Conservation (phyloP, 805 yeast species). For the Schwanniomyces vanrijiae region DNA sequence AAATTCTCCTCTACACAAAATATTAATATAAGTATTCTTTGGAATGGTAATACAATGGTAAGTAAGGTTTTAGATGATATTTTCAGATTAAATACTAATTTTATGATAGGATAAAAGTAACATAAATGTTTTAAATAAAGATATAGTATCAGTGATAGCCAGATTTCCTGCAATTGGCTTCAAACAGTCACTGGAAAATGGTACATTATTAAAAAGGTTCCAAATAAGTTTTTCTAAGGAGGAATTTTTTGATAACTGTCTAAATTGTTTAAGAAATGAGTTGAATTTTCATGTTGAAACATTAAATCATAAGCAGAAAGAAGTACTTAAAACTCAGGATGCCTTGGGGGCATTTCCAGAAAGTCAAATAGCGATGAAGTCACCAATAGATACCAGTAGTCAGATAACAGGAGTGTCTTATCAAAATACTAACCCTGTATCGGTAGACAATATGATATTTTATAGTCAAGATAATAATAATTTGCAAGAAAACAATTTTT, state of each 20-base stretch:
- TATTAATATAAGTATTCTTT: conserved; percentile 9
- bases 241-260: conserved; percentile 12
- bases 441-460: background rate
- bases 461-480: background rate
- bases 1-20: conserved; percentile 5
- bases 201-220: conserved; percentile 22
- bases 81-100: background rate
- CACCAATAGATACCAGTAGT: background rate
- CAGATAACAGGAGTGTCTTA: background rate
- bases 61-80: conserved; percentile 3
- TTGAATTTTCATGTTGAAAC: conserved; percentile 1
- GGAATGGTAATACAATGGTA: conserved; percentile 22
- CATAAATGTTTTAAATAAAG: conserved; percentile 5
- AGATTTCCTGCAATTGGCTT: conserved; percentile 29
- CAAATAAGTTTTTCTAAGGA: conserved; percentile 23
- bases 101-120: conserved; percentile 5
- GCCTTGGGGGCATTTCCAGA: background rate
- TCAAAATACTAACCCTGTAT: background rate
- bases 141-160: conserved; percentile 15
- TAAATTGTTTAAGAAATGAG: background rate
- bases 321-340: background rate
- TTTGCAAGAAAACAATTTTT: too few species aligned
- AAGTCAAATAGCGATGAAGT: background rate
- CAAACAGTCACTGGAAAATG: conserved; percentile 20
- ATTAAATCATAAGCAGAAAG: background rate